A percentile compares a stretch with the other conserved stretches of the same genome.
phyloP scores from a whole-genome alignment of 2,329 filamentous ascomycete species.

The Lasiodiplodia citricola region DNA sequence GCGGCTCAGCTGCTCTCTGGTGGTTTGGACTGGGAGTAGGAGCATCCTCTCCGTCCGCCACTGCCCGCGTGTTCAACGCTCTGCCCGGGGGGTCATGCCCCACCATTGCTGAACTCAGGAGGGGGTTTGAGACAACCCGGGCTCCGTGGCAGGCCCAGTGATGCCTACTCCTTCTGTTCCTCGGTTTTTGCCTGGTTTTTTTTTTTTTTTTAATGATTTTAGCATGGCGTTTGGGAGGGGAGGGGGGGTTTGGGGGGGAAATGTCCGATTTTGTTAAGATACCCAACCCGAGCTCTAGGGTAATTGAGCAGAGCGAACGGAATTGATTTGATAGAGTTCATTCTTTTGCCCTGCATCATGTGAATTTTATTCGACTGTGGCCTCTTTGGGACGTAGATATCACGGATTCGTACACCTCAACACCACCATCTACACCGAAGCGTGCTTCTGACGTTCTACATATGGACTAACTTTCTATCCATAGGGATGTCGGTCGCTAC shows the following conservation, averaged over 20 bases:
- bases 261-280: slow-evolving; percentile 2
- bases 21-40: slow-evolving; percentile 15
- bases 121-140: neutral
- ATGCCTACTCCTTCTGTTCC: neutral
- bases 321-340: neutral
- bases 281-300: slow-evolving; percentile 24
- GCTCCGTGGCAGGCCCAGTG: neutral
- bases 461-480: neutral
- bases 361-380: neutral
- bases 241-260: neutral
- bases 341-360: neutral
- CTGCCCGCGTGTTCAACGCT: slow-evolving; percentile 3
- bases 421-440: neutral
- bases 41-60: slow-evolving; percentile 1
- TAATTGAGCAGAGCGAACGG: slow-evolving; percentile 9
- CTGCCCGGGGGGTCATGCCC: neutral
- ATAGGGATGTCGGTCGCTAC: neutral
- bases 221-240: neutral
- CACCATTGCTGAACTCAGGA: neutral
- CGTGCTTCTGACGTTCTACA: neutral
- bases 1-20: slow-evolving; percentile 52
- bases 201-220: neutral
- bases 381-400: neutral
- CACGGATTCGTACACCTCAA: neutral
- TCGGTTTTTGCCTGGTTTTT: neutral